Percentiles rank a stretch among this genome's conserved stretches.
Conservation (phyloP, 1,284 basidiomycete species). For the Cutaneotrichosporon cutaneum region DNA sequence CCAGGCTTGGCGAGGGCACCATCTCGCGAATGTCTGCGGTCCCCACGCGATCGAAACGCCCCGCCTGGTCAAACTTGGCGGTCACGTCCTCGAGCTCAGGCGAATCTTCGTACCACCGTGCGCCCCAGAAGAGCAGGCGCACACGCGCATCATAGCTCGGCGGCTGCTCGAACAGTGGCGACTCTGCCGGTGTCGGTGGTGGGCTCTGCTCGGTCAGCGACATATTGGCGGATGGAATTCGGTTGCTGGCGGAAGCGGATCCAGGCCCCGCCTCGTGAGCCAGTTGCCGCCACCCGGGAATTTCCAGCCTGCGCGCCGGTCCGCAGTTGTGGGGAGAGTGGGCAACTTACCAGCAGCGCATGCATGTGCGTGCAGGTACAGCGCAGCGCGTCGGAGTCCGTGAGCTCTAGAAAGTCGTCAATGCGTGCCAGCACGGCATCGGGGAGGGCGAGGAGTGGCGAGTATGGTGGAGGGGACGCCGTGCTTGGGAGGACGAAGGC, state of each 20-base stretch:
- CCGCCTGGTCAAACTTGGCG: conserved; percentile 5
- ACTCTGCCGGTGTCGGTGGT: conserved; percentile 1
- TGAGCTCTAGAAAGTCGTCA: background rate
- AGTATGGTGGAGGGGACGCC: conserved; percentile 5
- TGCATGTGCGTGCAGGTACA: conserved; percentile 9
- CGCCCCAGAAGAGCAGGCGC: conserved; percentile 5
- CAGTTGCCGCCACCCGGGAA: background rate
- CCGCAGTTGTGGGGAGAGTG: background rate
- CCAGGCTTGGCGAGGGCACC: conserved; percentile 1
- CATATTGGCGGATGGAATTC: background rate
- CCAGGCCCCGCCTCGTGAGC: background rate
- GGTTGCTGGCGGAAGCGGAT: background rate
- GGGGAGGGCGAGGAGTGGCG: conserved; percentile 6
- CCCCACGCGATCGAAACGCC: background rate
- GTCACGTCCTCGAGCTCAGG: conserved; percentile 3
- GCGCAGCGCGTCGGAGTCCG: background rate
- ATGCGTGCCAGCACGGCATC: conserved; percentile 6
- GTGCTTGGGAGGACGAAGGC: conserved; percentile 3
- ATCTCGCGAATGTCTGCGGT: background rate
- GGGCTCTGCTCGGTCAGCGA: background rate
- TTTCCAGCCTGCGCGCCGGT: background rate
- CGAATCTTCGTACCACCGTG: background rate
- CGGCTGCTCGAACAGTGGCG: background rate
- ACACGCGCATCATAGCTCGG: conserved; percentile 7
- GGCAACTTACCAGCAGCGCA: conserved; percentile 3